A percentile compares a stretch with the other conserved stretches of the same genome.
phyloP scores from a whole-genome alignment of 352 stramenopile genomes.

The Poterioochromonas sp. region DNA sequence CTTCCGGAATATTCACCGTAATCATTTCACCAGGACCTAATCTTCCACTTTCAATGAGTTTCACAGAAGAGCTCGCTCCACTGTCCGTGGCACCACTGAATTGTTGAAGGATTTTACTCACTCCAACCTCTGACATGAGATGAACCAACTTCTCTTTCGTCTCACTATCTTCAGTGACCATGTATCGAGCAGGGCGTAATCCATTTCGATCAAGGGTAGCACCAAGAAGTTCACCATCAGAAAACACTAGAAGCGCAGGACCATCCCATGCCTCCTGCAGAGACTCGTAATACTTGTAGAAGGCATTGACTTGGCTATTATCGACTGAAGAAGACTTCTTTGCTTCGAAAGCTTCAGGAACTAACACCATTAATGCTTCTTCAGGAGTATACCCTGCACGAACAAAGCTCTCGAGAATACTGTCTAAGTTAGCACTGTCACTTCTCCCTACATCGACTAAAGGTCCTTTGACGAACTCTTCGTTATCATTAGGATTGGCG shows the following conservation, averaged over 20 bases:
- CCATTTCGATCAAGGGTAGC: constrained; percentile 89
- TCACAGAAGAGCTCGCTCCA: constrained; percentile 38
- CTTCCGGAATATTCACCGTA: constrained; percentile 74
- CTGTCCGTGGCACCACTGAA: constrained; percentile 16
- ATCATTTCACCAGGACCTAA: constrained; percentile 90
- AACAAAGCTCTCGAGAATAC: constrained; percentile 83
- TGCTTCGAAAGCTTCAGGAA: constrained; percentile 86
- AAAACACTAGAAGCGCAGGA: constrained; percentile 87
- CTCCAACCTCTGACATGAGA: constrained; percentile 87
- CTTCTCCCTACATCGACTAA: constrained; percentile 83
- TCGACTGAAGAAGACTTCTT: constrained; percentile 55
- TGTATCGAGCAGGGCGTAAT: constrained; percentile 83
- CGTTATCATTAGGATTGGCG: constrained; percentile 52
- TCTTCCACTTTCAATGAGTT: constrained; percentile 76
- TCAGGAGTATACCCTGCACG: constrained; percentile 61
- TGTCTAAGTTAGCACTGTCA: constrained; percentile 90
- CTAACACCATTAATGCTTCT: constrained; percentile 80
- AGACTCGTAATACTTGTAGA: constrained; percentile 90
- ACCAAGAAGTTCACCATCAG: constrained; percentile 82
- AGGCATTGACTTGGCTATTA: constrained; percentile 43
- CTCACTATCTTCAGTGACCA: constrained; percentile 80
- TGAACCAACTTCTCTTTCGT: constrained; percentile 54
- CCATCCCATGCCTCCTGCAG: constrained; percentile 93
- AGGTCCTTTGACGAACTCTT: constrained; percentile 67
- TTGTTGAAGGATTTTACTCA: constrained; percentile 49